A percentile compares a stretch with the other conserved stretches of the same genome.
Conservation (phyloP, 164 flowering plant species). For the Akebia trifoliata region DNA sequence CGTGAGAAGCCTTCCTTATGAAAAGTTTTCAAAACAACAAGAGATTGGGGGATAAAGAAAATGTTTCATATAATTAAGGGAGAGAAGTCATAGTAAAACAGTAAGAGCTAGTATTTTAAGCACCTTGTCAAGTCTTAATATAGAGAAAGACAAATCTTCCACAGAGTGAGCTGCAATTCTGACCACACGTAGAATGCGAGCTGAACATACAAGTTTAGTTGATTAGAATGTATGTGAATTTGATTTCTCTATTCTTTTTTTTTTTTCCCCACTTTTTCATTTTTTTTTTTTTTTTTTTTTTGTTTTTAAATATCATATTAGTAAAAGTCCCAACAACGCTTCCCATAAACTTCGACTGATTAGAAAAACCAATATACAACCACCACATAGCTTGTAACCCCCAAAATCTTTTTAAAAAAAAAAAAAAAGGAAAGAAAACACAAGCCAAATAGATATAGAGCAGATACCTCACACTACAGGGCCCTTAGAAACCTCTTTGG, state of each 20-base stretch:
- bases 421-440: constrained; percentile 3
- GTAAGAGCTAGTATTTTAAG: background rate
- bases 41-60: too few species aligned
- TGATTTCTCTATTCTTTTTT: too few species aligned
- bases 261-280: too few species aligned
- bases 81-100: background rate
- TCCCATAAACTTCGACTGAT: constrained; percentile 1
- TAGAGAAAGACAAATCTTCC: constrained; percentile 37
- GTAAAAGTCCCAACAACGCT: background rate
- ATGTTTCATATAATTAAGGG: too few species aligned
- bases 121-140: constrained; percentile 76
- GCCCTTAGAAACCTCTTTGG: constrained; percentile 12
- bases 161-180: constrained; percentile 74
- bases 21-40: too few species aligned
- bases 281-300: too few species aligned
- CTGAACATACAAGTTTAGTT: constrained; percentile 51
- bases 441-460: constrained; percentile 15
- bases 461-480: constrained; percentile 17
- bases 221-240: too few species aligned
- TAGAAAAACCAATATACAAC: constrained; percentile 34
- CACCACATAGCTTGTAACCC: constrained; percentile 16
- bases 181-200: constrained; percentile 82
- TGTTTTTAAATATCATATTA: too few species aligned
- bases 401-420: constrained; percentile 9
- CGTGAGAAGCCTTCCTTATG: constrained; percentile 63